phyloP scores from a whole-genome alignment of 2,329 filamentous ascomycete genomes.

The Aspergillus sp. region DNA sequence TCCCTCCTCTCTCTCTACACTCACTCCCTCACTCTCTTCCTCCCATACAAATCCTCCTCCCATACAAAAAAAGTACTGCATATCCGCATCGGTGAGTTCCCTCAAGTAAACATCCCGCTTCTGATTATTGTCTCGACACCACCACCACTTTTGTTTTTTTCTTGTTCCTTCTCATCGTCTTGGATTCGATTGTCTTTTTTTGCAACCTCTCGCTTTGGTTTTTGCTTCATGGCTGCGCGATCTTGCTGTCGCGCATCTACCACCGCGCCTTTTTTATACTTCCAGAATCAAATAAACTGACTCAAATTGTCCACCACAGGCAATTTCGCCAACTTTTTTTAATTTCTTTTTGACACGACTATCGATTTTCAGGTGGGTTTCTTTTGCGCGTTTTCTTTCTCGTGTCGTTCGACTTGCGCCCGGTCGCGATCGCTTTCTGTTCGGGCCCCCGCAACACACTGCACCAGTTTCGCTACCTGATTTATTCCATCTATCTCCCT shows the following conservation, averaged over 20 bases:
- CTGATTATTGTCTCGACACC: slow-evolving; percentile 19
- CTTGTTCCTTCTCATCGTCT: slow-evolving; percentile 3
- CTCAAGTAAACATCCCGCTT: slow-evolving; percentile 23
- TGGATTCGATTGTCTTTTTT: slow-evolving; percentile 8
- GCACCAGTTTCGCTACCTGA: slow-evolving; percentile 2
- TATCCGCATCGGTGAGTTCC: slow-evolving; percentile 32
- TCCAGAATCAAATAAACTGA: slow-evolving; percentile 7
- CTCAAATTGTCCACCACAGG: too few relatives aligned
- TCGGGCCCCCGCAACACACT: slow-evolving; percentile 14
- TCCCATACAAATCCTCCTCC: slow-evolving; percentile 27
- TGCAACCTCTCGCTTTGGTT: slow-evolving; percentile 13
- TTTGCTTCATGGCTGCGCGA: slow-evolving; percentile 17
- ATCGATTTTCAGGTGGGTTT: slow-evolving; percentile 11
- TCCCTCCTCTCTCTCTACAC: slow-evolving; percentile 22
- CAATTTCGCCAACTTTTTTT: too few relatives aligned
- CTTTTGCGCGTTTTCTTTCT: slow-evolving; percentile 11
- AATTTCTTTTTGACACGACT: too few relatives aligned
- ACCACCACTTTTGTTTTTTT: slow-evolving; percentile 21
- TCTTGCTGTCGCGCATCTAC: slow-evolving; percentile 18
- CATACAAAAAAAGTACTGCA: slow-evolving; percentile 38
- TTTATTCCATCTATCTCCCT: not conserved
- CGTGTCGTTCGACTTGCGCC: slow-evolving; percentile 15
- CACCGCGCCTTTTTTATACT: slow-evolving; percentile 14
- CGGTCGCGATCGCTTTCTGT: slow-evolving; percentile 13
- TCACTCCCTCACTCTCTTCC: slow-evolving; percentile 27